Conservation (phyloP, 257 asterid genomes). For the Echium plantagineum region DNA sequence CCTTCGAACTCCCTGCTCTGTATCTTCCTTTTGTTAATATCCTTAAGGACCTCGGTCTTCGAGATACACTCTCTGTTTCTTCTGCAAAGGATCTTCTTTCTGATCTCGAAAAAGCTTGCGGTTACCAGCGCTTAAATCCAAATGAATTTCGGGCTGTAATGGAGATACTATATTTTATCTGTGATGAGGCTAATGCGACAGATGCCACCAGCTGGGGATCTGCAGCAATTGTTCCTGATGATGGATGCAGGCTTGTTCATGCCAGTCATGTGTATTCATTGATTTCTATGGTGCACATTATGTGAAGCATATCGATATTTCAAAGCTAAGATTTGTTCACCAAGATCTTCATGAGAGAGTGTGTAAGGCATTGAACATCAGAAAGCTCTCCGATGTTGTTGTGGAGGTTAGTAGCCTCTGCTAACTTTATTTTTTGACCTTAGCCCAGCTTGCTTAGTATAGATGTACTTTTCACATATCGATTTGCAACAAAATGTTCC, state of each 20-base stretch:
- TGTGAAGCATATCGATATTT: constrained; percentile 59
- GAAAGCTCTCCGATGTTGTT: constrained; percentile 82
- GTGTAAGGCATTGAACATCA: constrained; percentile 56
- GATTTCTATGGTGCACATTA: constrained; percentile 71
- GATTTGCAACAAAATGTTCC: too few relatives aligned
- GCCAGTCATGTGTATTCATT: constrained; percentile 71
- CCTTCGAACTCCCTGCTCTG: constrained; percentile 77
- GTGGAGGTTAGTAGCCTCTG: constrained; percentile 49
- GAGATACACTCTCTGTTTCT: constrained; percentile 56
- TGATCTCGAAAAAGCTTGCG: constrained; percentile 74
- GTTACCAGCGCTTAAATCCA: constrained; percentile 85
- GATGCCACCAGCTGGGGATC: constrained; percentile 51
- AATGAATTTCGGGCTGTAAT: constrained; percentile 86
- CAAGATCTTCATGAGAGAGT: constrained; percentile 59
- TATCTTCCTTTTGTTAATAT: constrained; percentile 78
- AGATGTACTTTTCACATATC: constrained; percentile 4
- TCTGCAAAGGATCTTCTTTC: constrained; percentile 75
- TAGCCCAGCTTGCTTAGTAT: constrained; percentile 3
- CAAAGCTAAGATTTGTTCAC: constrained; percentile 84
- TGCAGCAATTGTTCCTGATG: constrained; percentile 84
- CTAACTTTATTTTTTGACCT: constrained; percentile 1
- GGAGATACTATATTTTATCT: constrained; percentile 62
- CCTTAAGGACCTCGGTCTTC: constrained; percentile 76
- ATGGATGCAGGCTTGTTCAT: constrained; percentile 85
- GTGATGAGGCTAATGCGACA: constrained; percentile 40